Evolutionary conservation across 305 asterid species (phyloP).

Genomic region (Solanum chacoense): DNA sequence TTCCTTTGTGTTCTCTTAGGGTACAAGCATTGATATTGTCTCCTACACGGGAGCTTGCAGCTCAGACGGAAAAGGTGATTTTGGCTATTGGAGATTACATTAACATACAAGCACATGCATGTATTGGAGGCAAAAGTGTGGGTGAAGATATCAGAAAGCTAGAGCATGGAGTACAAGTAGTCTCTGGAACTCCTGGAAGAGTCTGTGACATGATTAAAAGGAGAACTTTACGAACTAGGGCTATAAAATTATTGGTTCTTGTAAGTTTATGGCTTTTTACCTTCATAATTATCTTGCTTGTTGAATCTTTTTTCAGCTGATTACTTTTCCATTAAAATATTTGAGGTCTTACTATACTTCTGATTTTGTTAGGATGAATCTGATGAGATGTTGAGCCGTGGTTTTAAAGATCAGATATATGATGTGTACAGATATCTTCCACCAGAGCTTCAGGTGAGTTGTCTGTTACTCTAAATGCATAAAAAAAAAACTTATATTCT

Average conservation of each 20-base stretch:
- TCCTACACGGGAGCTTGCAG: constrained; percentile 89
- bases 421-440: constrained; percentile 97
- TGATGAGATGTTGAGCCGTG: constrained; percentile 97
- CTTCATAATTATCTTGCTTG: background rate
- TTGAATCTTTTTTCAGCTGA: background rate
- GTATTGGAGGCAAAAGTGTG: constrained; percentile 89
- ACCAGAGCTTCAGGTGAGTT: constrained; percentile 77
- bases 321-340: background rate
- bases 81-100: constrained; percentile 75
- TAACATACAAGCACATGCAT: constrained; percentile 79
- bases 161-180: constrained; percentile 93
- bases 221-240: constrained; percentile 67
- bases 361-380: constrained; percentile 62
- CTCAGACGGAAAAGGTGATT: constrained; percentile 83
- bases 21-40: constrained; percentile 91
- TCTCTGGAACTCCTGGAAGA: constrained; percentile 94
- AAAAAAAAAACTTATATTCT: background rate
- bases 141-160: constrained; percentile 84
- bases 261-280: constrained; percentile 25
- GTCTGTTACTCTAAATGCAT: background rate
- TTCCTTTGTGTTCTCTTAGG: constrained; percentile 19
- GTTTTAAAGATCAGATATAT: constrained; percentile 91
- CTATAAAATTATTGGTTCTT: constrained; percentile 62
- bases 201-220: constrained; percentile 94
- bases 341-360: background rate